Evolutionary conservation across 192 early-diverging fungal genomes (phyloP), one percentile per base, ranked within the genome.

Genomic region (Oehlia diaphana): DNA sequence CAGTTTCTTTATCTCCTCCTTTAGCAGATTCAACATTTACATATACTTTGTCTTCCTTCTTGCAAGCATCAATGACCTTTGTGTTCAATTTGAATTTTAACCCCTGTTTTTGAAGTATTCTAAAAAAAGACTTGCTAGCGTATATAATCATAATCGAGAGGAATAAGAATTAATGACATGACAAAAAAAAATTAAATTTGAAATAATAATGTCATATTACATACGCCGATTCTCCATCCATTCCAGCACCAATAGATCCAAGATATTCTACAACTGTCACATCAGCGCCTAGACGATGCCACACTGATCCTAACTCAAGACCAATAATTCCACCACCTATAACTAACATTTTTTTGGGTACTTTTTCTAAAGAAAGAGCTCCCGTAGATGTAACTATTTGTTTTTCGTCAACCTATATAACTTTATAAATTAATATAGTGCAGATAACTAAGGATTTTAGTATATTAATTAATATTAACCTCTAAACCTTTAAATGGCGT

Each of bases 271-370:
- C 96, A 62, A 97, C 95, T 44, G 96, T 97, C 62, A 96, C 94
- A 81, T 99, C 93, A 33, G 96, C 88, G 74, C 98, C 98, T 70
- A 99, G 88, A 72, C 98, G 94, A 81, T 89, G 89, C 98, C 98
- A 99, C 72, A 99, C 98, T 12, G 98, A 99, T 50, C 98, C 98
- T 68, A 99, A 90, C 87, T 99, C 98, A 61, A 99, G 93, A 79
- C 98, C 98, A 88, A 99, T 99, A 81, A 99, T 97, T 88, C 98
- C 98, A 75, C 95, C 98, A 80, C 98, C 98, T 83, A 99, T 98
- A 74, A 99, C 96, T 69, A 97, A 91, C 95, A 99, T 94, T 89
- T 96, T 97, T 89, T 98, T 93, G 62, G 98, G 98, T 35, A 99
- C 94, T 83, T 96, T 91, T 81, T 93, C 89, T 80, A 99, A 90